Base-by-base conservation (phyloP, 345 rosid species). In the Excoecaria agallocha region DNA sequence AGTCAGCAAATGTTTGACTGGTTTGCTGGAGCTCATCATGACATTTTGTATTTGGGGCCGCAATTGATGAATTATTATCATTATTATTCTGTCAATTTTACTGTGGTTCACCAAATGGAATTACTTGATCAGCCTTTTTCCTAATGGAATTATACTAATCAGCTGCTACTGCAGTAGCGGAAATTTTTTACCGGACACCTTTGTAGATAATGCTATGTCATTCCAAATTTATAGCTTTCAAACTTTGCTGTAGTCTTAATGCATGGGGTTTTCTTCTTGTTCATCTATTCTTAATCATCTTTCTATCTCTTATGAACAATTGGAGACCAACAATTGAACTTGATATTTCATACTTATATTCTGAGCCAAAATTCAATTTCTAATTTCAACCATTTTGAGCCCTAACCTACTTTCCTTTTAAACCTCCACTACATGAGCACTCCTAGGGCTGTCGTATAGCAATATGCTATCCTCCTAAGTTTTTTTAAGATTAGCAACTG, bases 81-180 rank as follows among this genome's bases (percentile, higher is more conserved):
- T 20, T 25, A 19, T 19, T 30, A 1, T n/a, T n/a, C n/a, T 37
- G 30, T 12, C 8, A 12, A n/a, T 70, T 4, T 38, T 19, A 30
- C 13, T 10, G 12, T 52, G 30, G n/a, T 38, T 55, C n/a, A 20
- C 35, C 12, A n/a, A 20, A 13, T 70, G 2, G 19, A 56, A 39
- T 70, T 20, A 41, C 12, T 55, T 70, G 63, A 38, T 15, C 45
- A 52, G 43, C 45, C 24, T n/a, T 25, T 72, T 60, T 60, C 49
- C 49, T 72, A 12, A 61, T n/a, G 17, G 8, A 24, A 12, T 10
- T 71, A 13, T 60, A 71, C 43, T 22, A 13, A 24, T 39, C 41
- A 41, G 35, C 24, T 46, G 24, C 12, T 59, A 57, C 3, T 17
- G 43, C 55, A 20, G 6, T 56, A 35, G 66, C 17, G 12, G 60